Conservation (phyloP, 352 stramenopile species). For the Pilasporangium apinafurcum region DNA sequence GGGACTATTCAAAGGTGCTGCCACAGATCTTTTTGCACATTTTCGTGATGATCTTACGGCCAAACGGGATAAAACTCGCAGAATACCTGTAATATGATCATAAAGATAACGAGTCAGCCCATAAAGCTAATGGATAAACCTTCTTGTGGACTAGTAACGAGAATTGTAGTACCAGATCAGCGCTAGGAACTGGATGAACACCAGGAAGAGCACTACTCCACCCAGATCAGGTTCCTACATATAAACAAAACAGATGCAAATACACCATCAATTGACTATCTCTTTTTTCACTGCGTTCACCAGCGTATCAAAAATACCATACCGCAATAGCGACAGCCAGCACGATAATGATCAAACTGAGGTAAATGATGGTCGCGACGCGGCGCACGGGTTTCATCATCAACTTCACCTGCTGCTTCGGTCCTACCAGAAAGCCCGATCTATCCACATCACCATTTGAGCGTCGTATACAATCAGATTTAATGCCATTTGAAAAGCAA, state of each 20-base stretch:
- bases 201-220: constrained; percentile 69
- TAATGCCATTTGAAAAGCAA: neutral
- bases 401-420: constrained; percentile 76
- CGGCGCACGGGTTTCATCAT: constrained; percentile 84
- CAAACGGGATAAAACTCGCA: constrained; percentile 80
- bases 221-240: constrained; percentile 53
- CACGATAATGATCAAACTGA: constrained; percentile 73
- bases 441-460: constrained; percentile 10
- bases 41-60: constrained; percentile 67
- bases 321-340: constrained; percentile 69
- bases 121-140: neutral
- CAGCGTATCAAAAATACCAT: neutral
- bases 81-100: constrained; percentile 48
- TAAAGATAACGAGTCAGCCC: neutral
- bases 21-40: constrained; percentile 65
- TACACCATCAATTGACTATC: neutral
- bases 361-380: constrained; percentile 64
- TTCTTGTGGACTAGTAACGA: neutral
- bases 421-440: constrained; percentile 77
- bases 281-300: neutral
- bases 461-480: neutral
- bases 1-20: constrained; percentile 11
- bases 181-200: constrained; percentile 68
- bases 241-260: neutral
- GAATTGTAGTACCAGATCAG: constrained; percentile 50